Evolutionary conservation across 1,284 basidiomycete genomes (phyloP), one percentile per base, ranked within the genome.

Genomic region (Crucibulum parvulum): DNA sequence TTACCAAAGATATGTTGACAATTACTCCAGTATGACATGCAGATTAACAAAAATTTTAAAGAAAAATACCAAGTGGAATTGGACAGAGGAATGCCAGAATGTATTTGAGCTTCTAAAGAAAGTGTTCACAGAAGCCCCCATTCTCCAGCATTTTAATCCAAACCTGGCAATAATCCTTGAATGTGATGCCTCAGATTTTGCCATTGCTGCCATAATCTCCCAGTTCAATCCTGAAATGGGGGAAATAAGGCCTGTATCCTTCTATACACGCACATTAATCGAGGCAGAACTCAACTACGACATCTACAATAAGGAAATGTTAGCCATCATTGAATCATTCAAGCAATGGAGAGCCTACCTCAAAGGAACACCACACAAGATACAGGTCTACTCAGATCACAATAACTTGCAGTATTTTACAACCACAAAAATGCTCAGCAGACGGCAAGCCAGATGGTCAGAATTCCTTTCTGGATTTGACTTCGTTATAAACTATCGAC

Each of bases 261-360:
- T 59, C 48, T 46, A 18, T 16, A 55, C 52, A 13, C 13, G 53
- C 8, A 51, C 51, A 6, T 36, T 65, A 5, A 59, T 36, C 16
- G 37, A 53, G 24, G 37, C 50, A 10, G 53, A 65, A 51, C 45
- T 54, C n/a, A 63, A 66, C 51, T 63, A 62, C 53, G 41, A 66
- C 36, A 66, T 66, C 36, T 59, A 64, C 16, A 57, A 65, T 53
- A 64, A 60, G 47, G 62, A 62, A 37, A 63, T 63, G 60, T 48
- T 79, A 2, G 73, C 78, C n/a, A n/a, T n/a, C n/a, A n/a, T n/a
- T n/a, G n/a, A 0, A 73, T 81, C 31, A 70, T 79, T 16, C 24
- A 60, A 5, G 64, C 71, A 0, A 58, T 79, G 7, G 62, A 72
- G 16, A 53, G n/a, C n/a, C n/a, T n/a, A n/a, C n/a, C n/a, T n/a